phyloP scores from a whole-genome alignment of 2,329 filamentous ascomycete genomes.

The Myriosclerotinia scirpicola region DNA sequence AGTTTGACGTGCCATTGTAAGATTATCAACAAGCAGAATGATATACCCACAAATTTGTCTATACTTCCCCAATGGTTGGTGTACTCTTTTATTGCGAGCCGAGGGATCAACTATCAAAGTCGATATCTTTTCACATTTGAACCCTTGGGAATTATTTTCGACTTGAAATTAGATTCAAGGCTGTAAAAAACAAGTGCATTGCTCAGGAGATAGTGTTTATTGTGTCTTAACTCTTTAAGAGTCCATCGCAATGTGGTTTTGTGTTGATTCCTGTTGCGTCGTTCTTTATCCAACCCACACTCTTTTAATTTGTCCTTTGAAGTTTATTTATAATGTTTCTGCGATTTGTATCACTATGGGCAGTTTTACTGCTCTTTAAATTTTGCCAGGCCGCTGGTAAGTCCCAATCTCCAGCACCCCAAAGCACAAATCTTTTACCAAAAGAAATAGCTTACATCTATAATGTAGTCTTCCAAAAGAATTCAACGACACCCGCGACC shows the following conservation, averaged over 20 bases:
- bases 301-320: constrained; percentile 9
- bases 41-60: background rate
- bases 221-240: background rate
- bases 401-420: background rate
- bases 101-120: background rate
- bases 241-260: background rate
- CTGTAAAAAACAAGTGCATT: background rate
- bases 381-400: constrained; percentile 7
- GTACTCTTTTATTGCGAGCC: background rate
- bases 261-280: constrained; percentile 7
- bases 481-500: constrained; percentile 2
- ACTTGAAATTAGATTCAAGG: background rate
- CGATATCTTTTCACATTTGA: background rate
- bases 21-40: background rate
- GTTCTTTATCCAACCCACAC: constrained; percentile 6
- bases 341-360: background rate
- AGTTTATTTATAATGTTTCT: background rate
- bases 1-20: background rate
- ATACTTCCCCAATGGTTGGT: background rate
- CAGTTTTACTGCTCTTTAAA: background rate
- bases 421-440: too few relatives aligned
- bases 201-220: background rate
- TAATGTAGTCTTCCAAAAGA: background rate
- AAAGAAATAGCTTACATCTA: background rate
- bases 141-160: background rate